A percentile compares a stretch with the other conserved stretches of the same genome.
phyloP scores from a whole-genome alignment of 2,329 filamentous ascomycete species.

The Diplodia sapinea region DNA sequence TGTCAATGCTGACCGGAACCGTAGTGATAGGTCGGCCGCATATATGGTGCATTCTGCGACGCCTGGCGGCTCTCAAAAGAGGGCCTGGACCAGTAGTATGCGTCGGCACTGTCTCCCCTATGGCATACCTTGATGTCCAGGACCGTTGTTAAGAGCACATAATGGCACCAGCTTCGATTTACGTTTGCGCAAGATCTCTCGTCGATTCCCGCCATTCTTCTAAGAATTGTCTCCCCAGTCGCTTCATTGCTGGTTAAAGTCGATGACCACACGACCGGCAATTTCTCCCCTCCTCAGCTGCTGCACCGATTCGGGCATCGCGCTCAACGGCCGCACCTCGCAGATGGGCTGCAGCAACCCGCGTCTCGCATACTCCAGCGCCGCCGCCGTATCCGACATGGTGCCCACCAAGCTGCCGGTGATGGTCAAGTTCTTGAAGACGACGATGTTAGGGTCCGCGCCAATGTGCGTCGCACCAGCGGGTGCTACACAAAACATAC shows the following conservation, averaged over 20 bases:
- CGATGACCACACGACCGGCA: conserved; percentile 59
- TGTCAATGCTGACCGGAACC: too few relatives aligned
- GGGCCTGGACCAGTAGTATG: too few relatives aligned
- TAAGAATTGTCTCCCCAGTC: background rate
- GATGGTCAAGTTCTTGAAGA: conserved; percentile 45
- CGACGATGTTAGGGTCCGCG: conserved; percentile 45
- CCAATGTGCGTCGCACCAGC: conserved; percentile 37
- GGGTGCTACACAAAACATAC: conserved; percentile 5
- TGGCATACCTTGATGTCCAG: background rate
- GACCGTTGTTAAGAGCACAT: background rate
- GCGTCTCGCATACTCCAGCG: conserved; percentile 56
- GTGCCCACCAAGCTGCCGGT: conserved; percentile 52
- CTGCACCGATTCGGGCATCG: conserved; percentile 59
- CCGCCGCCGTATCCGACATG: conserved; percentile 56
- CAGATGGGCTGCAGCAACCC: conserved; percentile 58
- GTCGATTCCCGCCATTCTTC: background rate
- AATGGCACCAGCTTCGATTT: too few relatives aligned
- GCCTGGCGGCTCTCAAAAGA: too few relatives aligned
- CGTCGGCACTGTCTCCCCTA: too few relatives aligned
- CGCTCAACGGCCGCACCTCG: conserved; percentile 55
- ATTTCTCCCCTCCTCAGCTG: conserved; percentile 58
- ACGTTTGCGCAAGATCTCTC: too few relatives aligned
- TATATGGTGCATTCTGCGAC: too few relatives aligned
- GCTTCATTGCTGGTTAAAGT: conserved; percentile 54
- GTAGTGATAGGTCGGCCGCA: too few relatives aligned